Conservation (phyloP, 2,329 filamentous ascomycete species). For the Penicillium sp. region DNA sequence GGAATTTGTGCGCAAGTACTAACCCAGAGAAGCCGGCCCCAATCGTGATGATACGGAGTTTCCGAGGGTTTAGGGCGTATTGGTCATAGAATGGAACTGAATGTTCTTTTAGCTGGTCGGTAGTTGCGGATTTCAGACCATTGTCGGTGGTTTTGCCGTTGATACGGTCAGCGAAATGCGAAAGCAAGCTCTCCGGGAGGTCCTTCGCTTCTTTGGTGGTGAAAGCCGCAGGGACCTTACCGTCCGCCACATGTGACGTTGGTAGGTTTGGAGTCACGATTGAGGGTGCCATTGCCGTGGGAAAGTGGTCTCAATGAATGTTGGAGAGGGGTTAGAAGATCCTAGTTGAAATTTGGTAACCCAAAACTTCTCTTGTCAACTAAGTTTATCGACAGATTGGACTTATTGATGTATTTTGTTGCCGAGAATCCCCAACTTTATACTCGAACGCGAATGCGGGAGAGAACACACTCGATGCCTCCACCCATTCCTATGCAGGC, state of each 20-base stretch:
- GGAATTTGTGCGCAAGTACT: slow-evolving; percentile 42
- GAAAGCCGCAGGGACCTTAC: not conserved
- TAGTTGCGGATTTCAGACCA: not conserved
- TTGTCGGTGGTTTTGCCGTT: not conserved
- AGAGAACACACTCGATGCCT: not conserved
- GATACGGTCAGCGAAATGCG: not conserved
- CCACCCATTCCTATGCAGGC: not conserved
- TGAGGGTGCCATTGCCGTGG: not conserved
- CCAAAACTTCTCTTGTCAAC: too few relatives aligned
- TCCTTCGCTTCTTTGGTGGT: not conserved
- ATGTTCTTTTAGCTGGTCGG: not conserved
- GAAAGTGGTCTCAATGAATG: not conserved
- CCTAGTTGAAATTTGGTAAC: not conserved
- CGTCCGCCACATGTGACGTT: not conserved
- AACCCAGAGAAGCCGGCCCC: slow-evolving; percentile 33
- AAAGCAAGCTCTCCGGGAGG: not conserved
- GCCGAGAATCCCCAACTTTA: not conserved
- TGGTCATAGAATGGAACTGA: slow-evolving; percentile 1
- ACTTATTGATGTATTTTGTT: not conserved
- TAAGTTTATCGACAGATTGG: not conserved
- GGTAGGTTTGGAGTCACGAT: not conserved
- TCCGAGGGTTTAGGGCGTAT: slow-evolving; percentile 25
- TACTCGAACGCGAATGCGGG: not conserved
- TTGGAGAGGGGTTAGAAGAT: not conserved
- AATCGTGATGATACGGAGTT: slow-evolving; percentile 21